Evolutionary conservation across 179 eudicot genomes (phyloP).

Genomic region (Amaranthus tricolor): DNA sequence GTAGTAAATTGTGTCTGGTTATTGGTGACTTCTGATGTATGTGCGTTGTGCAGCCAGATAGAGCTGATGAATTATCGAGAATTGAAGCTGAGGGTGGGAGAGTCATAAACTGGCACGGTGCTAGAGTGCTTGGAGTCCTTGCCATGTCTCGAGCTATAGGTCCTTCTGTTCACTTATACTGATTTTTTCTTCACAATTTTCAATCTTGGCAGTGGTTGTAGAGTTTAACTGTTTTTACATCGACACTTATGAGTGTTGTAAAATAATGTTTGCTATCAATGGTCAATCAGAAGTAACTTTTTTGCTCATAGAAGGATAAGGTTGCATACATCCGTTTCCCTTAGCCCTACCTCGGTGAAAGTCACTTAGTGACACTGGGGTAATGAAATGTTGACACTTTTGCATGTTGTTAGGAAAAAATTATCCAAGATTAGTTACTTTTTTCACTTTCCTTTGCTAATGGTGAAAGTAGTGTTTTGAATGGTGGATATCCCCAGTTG

Average conservation of each 20-base stretch:
- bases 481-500: too few species aligned
- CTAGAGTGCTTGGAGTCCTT: slow-evolving; percentile 77
- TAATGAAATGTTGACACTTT: too few species aligned
- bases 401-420: too few species aligned
- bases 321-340: too few species aligned
- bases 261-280: neutral
- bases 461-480: too few species aligned
- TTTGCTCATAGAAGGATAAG: too few species aligned
- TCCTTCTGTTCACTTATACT: slow-evolving; percentile 22
- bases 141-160: slow-evolving; percentile 85
- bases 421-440: too few species aligned
- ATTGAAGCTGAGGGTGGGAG: slow-evolving; percentile 63
- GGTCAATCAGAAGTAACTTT: too few species aligned
- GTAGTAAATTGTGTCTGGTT: neutral
- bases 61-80: slow-evolving; percentile 64
- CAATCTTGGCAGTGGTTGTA: neutral
- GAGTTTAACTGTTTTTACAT: neutral
- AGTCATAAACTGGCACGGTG: slow-evolving; percentile 76
- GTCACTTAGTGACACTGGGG: neutral
- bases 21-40: slow-evolving; percentile 13
- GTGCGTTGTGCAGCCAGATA: slow-evolving; percentile 60
- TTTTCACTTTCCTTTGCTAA: too few species aligned
- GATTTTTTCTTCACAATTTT: neutral
- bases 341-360: too few species aligned
- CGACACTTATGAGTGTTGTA: neutral